Conservation (phyloP, 1,284 basidiomycete species). For the Gastroboletus turbinatus region DNA sequence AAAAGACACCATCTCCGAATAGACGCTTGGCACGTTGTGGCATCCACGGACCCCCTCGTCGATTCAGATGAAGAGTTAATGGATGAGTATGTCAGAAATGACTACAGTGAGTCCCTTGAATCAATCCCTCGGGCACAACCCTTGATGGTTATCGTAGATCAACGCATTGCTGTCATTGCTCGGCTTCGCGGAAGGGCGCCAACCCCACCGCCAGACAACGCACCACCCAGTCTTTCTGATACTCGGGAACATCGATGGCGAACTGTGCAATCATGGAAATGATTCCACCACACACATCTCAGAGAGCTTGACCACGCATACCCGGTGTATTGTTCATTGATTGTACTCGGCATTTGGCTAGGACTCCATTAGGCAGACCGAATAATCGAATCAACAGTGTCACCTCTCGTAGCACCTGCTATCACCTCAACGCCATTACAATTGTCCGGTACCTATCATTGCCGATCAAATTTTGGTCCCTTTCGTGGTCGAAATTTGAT, state of each 20-base stretch:
- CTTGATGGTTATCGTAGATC: constrained; percentile 36
- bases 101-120: constrained; percentile 53
- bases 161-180: constrained; percentile 48
- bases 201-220: constrained; percentile 36
- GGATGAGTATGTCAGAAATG: constrained; percentile 60
- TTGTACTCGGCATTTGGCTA: background rate
- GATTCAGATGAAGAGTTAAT: constrained; percentile 72
- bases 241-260: constrained; percentile 38
- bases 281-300: constrained; percentile 2
- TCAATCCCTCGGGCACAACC: background rate
- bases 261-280: constrained; percentile 41
- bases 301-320: background rate
- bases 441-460: background rate
- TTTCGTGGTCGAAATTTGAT: background rate
- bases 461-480: background rate
- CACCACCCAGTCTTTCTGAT: constrained; percentile 17
- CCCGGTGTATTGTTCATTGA: constrained; percentile 9
- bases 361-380: background rate
- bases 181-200: constrained; percentile 44
- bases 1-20: constrained; percentile 4
- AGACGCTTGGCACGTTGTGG: constrained; percentile 73
- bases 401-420: background rate
- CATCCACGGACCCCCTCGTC: constrained; percentile 59
- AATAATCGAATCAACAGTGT: background rate
- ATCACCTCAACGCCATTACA: background rate